Conservation (phyloP, 116 monocot species). For the Papilionanthe hybrid region DNA sequence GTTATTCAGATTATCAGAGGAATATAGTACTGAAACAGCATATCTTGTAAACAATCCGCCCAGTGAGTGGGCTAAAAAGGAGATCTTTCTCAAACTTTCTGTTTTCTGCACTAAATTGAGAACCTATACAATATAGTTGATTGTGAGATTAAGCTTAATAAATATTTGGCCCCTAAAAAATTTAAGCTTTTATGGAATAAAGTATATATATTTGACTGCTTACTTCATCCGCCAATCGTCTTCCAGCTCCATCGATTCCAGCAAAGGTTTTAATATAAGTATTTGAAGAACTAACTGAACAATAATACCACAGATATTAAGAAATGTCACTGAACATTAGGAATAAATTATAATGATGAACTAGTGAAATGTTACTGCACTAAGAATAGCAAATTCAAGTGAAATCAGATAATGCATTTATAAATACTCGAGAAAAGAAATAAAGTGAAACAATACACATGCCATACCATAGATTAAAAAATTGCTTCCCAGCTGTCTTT, state of each 20-base stretch:
- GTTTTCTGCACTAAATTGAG: conserved; percentile 51
- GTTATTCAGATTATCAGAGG: conserved; percentile 16
- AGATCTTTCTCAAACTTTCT: conserved; percentile 66
- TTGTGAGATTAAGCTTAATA: conserved; percentile 6
- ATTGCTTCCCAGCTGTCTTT: conserved; percentile 55
- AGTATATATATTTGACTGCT: conserved; percentile 1
- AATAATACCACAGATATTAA: neutral
- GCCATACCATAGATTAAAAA: conserved; percentile 75
- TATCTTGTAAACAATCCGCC: conserved; percentile 93
- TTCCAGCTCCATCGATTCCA: conserved; percentile 90
- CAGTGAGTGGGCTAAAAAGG: conserved; percentile 80
- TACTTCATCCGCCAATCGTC: conserved; percentile 87
- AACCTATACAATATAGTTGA: conserved; percentile 30
- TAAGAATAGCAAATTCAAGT: neutral
- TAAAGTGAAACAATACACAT: neutral
- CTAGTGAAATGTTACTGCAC: neutral
- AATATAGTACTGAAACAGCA: conserved; percentile 67
- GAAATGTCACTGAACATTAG: neutral
- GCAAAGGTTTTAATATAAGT: conserved; percentile 68
- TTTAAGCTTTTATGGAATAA: neutral
- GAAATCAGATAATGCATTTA: neutral
- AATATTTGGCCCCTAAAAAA: neutral
- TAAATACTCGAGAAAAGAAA: conserved; percentile 3
- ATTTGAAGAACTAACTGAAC: conserved; percentile 85
- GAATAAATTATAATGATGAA: neutral